Percentiles rank a stretch among this genome's conserved stretches.
Conservation (phyloP, 805 yeast species). For the Zygoascus bituminiphila region DNA sequence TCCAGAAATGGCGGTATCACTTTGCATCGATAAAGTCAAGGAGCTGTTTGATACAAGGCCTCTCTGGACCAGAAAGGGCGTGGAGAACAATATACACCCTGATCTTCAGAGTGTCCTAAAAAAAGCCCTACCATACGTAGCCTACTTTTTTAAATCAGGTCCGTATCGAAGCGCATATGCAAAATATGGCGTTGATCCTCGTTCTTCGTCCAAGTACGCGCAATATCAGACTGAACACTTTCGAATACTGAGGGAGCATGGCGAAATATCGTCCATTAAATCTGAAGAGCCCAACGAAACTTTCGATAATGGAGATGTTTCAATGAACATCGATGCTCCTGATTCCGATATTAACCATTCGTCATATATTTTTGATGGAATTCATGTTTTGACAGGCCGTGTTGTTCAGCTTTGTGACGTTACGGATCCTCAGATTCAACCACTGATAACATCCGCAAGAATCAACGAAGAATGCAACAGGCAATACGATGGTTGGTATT, state of each 20-base stretch:
- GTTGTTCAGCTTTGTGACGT: constrained; percentile 77
- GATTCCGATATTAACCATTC: neutral
- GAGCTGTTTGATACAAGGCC: constrained; percentile 62
- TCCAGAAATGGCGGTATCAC: constrained; percentile 34
- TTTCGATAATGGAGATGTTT: constrained; percentile 23
- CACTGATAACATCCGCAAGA: constrained; percentile 34
- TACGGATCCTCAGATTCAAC: constrained; percentile 50
- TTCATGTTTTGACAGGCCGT: constrained; percentile 55
- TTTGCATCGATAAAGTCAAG: constrained; percentile 31
- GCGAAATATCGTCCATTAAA: constrained; percentile 21
- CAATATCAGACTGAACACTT: constrained; percentile 81
- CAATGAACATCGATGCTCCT: constrained; percentile 20
- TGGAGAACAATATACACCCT: constrained; percentile 18
- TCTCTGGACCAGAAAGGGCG: constrained; percentile 74
- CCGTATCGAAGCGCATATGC: constrained; percentile 92
- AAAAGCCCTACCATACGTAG: constrained; percentile 74
- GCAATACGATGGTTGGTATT: constrained; percentile 75
- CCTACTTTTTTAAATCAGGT: constrained; percentile 77
- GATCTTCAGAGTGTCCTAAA: constrained; percentile 42
- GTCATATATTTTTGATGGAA: constrained; percentile 61
- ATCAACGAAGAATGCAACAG: constrained; percentile 38
- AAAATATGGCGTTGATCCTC: constrained; percentile 72
- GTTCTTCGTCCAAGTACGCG: constrained; percentile 43
- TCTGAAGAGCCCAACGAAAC: constrained; percentile 16
- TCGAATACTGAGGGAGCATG: constrained; percentile 36